Evolutionary conservation across 2,329 filamentous ascomycete genomes (phyloP).

Genomic region (Fusarium brevicatenulatum): DNA sequence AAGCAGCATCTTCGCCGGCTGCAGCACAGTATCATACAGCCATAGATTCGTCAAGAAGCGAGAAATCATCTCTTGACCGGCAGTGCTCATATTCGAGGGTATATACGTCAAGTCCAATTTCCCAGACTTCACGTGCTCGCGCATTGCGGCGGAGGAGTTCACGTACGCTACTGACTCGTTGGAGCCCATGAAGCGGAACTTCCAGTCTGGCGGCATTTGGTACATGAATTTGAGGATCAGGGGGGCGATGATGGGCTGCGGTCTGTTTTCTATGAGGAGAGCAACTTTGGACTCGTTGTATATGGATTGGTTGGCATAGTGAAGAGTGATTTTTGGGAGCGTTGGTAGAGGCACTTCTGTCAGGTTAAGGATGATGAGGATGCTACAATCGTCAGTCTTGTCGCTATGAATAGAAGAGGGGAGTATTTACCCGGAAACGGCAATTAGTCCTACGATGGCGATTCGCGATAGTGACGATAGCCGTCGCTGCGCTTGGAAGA

Average conservation of each 20-base stretch:
- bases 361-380: neutral
- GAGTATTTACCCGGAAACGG: rapidly evolving
- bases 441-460: rapidly evolving
- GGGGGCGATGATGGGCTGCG: neutral
- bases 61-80: neutral
- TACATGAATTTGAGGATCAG: neutral
- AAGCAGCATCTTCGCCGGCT: neutral
- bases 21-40: neutral
- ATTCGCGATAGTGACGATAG: neutral
- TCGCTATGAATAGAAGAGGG: rapidly evolving
- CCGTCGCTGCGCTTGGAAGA: neutral
- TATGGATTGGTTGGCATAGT: neutral
- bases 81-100: neutral
- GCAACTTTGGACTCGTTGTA: neutral
- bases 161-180: neutral
- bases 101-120: neutral
- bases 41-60: neutral
- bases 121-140: neutral
- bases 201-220: neutral
- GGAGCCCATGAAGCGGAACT: neutral
- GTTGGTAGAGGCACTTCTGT: rapidly evolving
- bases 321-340: neutral
- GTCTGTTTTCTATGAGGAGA: neutral
- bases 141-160: neutral
- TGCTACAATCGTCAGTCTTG: neutral